Percentiles rank a stretch among this genome's conserved stretches.
Conservation (phyloP, 2,329 filamentous ascomycete genomes). For the Orbilia oligospora region DNA sequence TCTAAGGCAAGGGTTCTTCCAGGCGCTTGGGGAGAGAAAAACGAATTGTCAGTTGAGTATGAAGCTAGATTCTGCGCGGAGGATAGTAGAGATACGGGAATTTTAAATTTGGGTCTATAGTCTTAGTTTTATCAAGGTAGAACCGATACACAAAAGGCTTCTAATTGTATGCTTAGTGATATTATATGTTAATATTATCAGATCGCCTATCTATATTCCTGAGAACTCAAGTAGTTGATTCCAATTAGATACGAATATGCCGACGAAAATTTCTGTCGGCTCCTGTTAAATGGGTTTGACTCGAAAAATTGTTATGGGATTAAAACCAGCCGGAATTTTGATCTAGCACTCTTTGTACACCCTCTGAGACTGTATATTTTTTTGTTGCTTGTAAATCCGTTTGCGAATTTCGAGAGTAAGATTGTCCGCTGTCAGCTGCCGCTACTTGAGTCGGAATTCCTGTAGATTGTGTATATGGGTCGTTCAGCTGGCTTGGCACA, state of each 20-base stretch:
- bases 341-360: constrained; percentile 35
- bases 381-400: not conserved
- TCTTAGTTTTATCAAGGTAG: not conserved
- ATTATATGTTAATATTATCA: not conserved
- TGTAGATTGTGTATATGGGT: not conserved
- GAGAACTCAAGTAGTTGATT: not conserved
- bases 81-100: constrained; percentile 34
- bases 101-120: not conserved
- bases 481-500: constrained; percentile 4
- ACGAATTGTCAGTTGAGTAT: constrained; percentile 61
- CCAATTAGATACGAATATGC: not conserved
- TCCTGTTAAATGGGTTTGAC: not conserved
- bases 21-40: constrained; percentile 17
- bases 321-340: constrained; percentile 51
- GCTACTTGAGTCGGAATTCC: not conserved
- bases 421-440: constrained; percentile 2
- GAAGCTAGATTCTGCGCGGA: constrained; percentile 19
- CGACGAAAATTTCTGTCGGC: not conserved
- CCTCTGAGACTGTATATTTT: constrained; percentile 31
- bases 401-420: constrained; percentile 3
- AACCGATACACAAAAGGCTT: not conserved
- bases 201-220: not conserved
- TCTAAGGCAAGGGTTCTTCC: constrained; percentile 70
- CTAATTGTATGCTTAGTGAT: not conserved
- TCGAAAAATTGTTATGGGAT: not conserved